Percentiles rank a stretch among this genome's conserved stretches.
phyloP scores from a whole-genome alignment of 2,329 filamentous ascomycete genomes.

The Thelonectria olida region DNA sequence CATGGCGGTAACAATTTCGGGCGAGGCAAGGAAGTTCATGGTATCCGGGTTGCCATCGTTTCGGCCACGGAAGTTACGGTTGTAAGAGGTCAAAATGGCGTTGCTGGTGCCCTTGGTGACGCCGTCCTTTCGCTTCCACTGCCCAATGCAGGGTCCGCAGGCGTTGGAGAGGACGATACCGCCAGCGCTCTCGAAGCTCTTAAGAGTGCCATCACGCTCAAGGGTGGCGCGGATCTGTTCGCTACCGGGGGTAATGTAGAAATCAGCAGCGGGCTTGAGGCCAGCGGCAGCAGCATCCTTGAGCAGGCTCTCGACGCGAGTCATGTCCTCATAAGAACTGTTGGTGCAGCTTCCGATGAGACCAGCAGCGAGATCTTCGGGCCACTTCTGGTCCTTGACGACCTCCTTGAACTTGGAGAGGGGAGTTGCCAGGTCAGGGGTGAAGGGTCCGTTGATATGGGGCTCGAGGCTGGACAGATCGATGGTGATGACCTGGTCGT shows the following conservation, averaged over 20 bases:
- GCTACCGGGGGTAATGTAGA: conserved; percentile 95
- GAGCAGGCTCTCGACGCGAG: conserved; percentile 84
- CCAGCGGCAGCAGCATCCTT: conserved; percentile 88
- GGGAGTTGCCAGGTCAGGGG: conserved; percentile 94
- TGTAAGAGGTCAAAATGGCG: conserved; percentile 96
- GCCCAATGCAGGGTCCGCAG: conserved; percentile 90
- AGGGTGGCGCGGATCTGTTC: conserved; percentile 98
- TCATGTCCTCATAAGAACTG: conserved; percentile 88
- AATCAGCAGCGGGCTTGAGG: conserved; percentile 90
- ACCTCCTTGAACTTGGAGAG: conserved; percentile 98
- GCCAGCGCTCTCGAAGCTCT: conserved; percentile 96
- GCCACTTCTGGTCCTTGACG: conserved; percentile 95
- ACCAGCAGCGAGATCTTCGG: conserved; percentile 94
- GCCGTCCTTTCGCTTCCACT: conserved; percentile 93
- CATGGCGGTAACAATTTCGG: conserved; percentile 96
- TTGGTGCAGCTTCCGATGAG: conserved; percentile 99
- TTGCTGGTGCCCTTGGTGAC: conserved; percentile 87
- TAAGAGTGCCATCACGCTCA: conserved; percentile 86
- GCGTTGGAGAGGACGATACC: conserved; percentile 95
- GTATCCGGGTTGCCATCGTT: conserved; percentile 97
- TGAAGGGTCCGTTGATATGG: conserved; percentile 99
- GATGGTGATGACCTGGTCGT: conserved; percentile 96
- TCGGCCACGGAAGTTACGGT: conserved; percentile 96
- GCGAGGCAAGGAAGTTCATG: conserved; percentile 98
- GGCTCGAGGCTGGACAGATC: conserved; percentile 95